phyloP scores from a whole-genome alignment of 192 early-diverging fungal species.

The Pecoramyces ruminantium region DNA sequence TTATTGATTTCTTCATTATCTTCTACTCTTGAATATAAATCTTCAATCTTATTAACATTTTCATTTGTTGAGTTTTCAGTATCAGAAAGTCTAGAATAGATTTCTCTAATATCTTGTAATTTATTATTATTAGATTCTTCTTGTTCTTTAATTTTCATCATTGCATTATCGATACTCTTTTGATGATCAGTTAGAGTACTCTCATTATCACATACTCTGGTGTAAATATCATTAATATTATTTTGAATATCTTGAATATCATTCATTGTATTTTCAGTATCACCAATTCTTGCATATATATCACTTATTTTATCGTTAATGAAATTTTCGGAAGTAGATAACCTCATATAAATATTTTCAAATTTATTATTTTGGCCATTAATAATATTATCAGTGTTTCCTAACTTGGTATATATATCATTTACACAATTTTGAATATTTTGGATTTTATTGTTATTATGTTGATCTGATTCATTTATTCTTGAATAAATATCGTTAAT shows the following conservation, averaged over 20 bases:
- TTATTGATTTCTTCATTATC: background rate
- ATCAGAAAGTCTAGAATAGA: background rate
- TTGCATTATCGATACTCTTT: background rate
- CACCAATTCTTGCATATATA: background rate
- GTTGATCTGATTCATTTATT: background rate
- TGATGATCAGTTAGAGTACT: background rate
- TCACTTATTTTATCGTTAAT: background rate
- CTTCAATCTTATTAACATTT: background rate
- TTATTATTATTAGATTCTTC: background rate
- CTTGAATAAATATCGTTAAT: background rate
- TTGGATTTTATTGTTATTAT: background rate
- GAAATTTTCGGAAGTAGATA: background rate
- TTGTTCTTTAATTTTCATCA: background rate
- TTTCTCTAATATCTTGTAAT: background rate
- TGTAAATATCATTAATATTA: background rate
- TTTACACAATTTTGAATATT: background rate
- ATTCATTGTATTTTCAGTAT: background rate
- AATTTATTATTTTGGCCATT: background rate
- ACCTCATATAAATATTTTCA: background rate
- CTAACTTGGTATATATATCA: background rate
- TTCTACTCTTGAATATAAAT: background rate
- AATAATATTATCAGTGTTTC: background rate
- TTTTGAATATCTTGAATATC: background rate
- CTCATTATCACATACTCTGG: background rate
- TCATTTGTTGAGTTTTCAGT: background rate